Conservation (phyloP, 1,284 basidiomycete species). For the Phlebopus sp. region DNA sequence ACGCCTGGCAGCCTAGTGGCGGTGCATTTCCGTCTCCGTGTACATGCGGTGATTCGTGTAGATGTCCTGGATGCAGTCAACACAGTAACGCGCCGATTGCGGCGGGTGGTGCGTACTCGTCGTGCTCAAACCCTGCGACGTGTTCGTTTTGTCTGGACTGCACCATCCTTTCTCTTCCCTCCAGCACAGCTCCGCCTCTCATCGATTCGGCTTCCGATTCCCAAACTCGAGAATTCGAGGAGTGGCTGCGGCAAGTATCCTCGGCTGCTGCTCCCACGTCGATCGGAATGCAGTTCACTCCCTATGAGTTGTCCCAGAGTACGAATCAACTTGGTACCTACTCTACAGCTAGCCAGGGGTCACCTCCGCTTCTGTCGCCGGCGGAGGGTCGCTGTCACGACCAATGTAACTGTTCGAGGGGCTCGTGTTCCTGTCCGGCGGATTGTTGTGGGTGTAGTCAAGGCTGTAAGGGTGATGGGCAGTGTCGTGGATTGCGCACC, state of each 20-base stretch:
- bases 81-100: constrained; percentile 39
- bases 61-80: constrained; percentile 51
- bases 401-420: constrained; percentile 35
- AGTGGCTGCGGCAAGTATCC: constrained; percentile 46
- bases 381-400: constrained; percentile 30
- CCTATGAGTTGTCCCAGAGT: constrained; percentile 26
- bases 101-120: constrained; percentile 31
- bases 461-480: constrained; percentile 29
- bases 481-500: constrained; percentile 8
- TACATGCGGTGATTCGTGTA: constrained; percentile 51
- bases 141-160: constrained; percentile 62
- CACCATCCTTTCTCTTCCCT: constrained; percentile 47
- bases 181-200: constrained; percentile 29
- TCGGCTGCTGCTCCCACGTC: constrained; percentile 14
- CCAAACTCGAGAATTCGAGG: constrained; percentile 42
- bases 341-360: constrained; percentile 3
- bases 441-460: constrained; percentile 35
- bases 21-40: constrained; percentile 39
- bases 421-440: constrained; percentile 35
- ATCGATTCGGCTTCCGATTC: constrained; percentile 20
- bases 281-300: constrained; percentile 21
- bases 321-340: constrained; percentile 22
- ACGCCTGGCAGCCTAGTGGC: constrained; percentile 23
- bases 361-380: constrained; percentile 18
- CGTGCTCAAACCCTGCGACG: constrained; percentile 43